Evolutionary conservation across 345 rosid species (phyloP).

Genomic region (Anacardium occidentale): DNA sequence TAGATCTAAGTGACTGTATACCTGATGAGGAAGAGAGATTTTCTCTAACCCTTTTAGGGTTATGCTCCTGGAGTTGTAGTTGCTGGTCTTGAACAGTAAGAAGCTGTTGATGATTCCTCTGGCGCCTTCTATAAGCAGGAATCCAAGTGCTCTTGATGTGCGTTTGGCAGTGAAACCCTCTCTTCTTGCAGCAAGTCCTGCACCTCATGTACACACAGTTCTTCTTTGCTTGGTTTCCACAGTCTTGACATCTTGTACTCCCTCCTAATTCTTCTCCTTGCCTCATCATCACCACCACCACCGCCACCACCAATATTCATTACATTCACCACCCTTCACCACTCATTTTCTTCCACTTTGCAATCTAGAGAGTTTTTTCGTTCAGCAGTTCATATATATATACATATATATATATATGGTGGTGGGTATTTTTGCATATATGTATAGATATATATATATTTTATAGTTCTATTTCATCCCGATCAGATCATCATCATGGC

Average conservation of each 20-base stretch:
- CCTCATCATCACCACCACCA: slow-evolving; percentile 16
- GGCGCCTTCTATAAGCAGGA: slow-evolving; percentile 26
- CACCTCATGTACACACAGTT: slow-evolving; percentile 33
- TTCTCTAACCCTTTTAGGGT: slow-evolving; percentile 44
- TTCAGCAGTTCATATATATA: neutral
- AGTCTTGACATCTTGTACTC: slow-evolving; percentile 31
- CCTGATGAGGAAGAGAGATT: slow-evolving; percentile 15
- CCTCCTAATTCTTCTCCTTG: slow-evolving; percentile 16
- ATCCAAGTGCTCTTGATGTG: slow-evolving; percentile 39
- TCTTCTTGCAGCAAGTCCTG: slow-evolving; percentile 35
- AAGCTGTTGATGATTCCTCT: slow-evolving; percentile 13
- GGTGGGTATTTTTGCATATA: neutral
- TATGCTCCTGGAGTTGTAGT: slow-evolving; percentile 26
- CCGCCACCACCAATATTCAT: neutral
- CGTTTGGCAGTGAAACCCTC: slow-evolving; percentile 30
- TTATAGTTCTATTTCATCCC: too few species aligned
- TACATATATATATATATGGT: neutral
- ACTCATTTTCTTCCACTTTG: neutral
- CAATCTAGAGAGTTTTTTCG: neutral
- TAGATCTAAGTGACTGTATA: slow-evolving; percentile 10
- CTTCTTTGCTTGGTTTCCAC: slow-evolving; percentile 39
- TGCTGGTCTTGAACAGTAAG: slow-evolving; percentile 23
- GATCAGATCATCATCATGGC: neutral
- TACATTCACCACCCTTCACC: neutral
- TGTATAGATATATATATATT: too few species aligned